Conservation (phyloP, 176 grass and related monocot genomes). For the Themeda triandra region DNA sequence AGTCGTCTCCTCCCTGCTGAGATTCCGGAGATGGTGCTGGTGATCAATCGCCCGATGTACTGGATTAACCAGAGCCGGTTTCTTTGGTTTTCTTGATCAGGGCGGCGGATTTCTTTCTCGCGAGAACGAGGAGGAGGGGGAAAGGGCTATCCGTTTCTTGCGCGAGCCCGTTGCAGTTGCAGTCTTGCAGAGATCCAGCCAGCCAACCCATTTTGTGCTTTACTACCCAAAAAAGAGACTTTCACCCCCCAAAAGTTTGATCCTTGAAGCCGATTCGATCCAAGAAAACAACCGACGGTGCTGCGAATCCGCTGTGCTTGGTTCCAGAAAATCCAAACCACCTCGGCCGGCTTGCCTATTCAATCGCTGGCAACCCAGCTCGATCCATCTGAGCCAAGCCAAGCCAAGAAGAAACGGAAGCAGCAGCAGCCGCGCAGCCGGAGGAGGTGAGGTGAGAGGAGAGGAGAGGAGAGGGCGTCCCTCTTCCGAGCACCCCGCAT, state of each 20-base stretch:
- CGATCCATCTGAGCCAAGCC: not conserved
- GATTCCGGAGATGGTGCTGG: not conserved
- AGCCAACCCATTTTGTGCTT: not conserved
- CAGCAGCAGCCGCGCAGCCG: no score
- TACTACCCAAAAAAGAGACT: not conserved
- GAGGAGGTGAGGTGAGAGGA: not conserved
- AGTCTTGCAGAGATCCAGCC: slow-evolving; percentile 24
- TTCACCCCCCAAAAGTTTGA: not conserved
- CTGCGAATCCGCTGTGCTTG: not conserved
- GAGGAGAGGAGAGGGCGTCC: slow-evolving; percentile 39
- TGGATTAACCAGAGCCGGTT: no score
- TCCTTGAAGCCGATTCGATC: slow-evolving; percentile 16
- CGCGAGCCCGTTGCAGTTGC: not conserved
- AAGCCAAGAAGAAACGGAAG: no score
- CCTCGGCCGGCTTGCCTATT: not conserved
- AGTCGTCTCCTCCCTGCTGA: not conserved
- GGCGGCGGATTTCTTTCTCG: not conserved
- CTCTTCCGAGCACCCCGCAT: slow-evolving; percentile 49
- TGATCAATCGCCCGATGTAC: not conserved
- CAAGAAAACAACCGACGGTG: slow-evolving; percentile 7
- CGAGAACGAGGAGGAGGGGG: not conserved
- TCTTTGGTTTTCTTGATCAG: not conserved
- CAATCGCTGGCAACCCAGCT: not conserved
- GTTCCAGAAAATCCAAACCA: not conserved
- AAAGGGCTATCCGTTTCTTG: not conserved